Evolutionary conservation across 768 basidiomycete genomes (phyloP), one percentile per base, ranked within the genome.

Genomic region (Termitomyces sp.): DNA sequence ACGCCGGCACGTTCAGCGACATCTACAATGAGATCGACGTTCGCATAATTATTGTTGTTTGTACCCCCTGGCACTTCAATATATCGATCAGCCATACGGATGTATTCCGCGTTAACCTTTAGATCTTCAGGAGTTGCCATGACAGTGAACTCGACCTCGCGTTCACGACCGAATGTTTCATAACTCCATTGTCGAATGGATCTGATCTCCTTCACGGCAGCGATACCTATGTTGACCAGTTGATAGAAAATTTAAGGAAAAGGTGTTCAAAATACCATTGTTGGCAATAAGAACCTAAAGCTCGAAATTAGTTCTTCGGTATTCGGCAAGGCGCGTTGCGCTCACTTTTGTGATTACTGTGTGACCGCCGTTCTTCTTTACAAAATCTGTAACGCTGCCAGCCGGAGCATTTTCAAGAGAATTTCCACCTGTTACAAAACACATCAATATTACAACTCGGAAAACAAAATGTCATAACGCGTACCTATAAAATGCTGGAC

Each of bases 121-220:
- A 98, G 79, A 76, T 98, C 96, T 71, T 99, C 97, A 24, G 97
- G 97, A 13, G 97, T 99, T 52, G 97, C 94, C 97, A 99, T 98
- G 59, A 98, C 97, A 40, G 94, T 96, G 80, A 99, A 98, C 72
- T 99, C 95, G 75, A 99, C 82, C 55, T 90, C 92, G 64, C 93
- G 88, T 69, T 99, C 97, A 55, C 86, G 86, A 59, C 97, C 97
- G 73, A 99, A 99, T 0, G 95, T 94, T 76, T 98, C 97, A 76
- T 98, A 99, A 68, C 92, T 94, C 97, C 97, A 99, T 85, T 98
- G 96, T 57, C 97, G 86, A 64, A 99, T 90, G 48, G 97, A 98
- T 50, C 97, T 87, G 67, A 99, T 99, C 77, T 98, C 97, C 75
- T 99, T 99, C 50, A 99, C 97, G 55, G 95, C 97, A 53, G 96